Evolutionary conservation across 2,329 filamentous ascomycete genomes (phyloP).

Genomic region (Laburnicola sp.): DNA sequence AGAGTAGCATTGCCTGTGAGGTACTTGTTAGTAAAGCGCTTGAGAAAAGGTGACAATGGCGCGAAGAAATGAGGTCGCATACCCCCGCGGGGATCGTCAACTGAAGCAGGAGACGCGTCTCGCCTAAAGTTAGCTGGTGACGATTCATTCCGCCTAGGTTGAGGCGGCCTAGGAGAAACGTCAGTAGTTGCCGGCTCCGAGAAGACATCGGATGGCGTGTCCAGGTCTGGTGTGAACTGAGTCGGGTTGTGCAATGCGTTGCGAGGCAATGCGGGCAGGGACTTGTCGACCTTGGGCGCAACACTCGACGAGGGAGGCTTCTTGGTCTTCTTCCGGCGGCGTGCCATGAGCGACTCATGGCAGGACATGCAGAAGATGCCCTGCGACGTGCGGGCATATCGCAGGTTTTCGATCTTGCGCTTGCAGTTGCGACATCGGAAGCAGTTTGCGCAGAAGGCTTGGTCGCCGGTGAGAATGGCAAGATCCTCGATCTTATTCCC

Average conservation of each 20-base stretch:
- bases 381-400: slow-evolving; percentile 95
- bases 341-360: slow-evolving; percentile 93
- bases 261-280: slow-evolving; percentile 84
- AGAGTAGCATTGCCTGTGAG: slow-evolving; percentile 65
- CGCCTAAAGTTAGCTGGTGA: slow-evolving; percentile 43
- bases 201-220: slow-evolving; percentile 64
- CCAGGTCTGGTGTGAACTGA: slow-evolving; percentile 60
- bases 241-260: slow-evolving; percentile 66
- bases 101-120: slow-evolving; percentile 42
- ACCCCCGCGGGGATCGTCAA: slow-evolving; percentile 43
- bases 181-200: slow-evolving; percentile 68
- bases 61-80: slow-evolving; percentile 7
- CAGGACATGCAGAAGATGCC: slow-evolving; percentile 99
- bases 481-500: slow-evolving; percentile 97
- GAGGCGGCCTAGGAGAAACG: slow-evolving; percentile 59
- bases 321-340: slow-evolving; percentile 84
- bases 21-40: slow-evolving; percentile 14
- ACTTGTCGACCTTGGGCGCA: slow-evolving; percentile 78
- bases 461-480: slow-evolving; percentile 94
- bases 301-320: slow-evolving; percentile 45
- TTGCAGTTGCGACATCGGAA: slow-evolving; percentile 99
- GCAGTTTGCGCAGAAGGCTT: slow-evolving; percentile 96
- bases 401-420: slow-evolving; percentile 97
- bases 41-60: background rate
- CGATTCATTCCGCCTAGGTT: slow-evolving; percentile 41